Base-by-base conservation (phyloP, 192 early-diverging fungal genomes). In the Chytriomyces sp. region DNA sequence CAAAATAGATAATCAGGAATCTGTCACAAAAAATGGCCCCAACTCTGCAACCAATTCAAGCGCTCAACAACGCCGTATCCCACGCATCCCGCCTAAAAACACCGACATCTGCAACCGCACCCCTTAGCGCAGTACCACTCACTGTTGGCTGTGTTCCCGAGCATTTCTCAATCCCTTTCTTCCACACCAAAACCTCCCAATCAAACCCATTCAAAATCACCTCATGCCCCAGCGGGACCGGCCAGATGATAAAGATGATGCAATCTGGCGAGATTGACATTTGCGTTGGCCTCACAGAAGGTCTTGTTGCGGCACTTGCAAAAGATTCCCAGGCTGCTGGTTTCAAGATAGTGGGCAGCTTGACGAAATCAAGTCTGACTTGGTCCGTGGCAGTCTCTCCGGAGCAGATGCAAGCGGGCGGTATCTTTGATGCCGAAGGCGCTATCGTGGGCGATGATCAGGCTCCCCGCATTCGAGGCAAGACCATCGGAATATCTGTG, bases 241-340 rank as follows among this genome's bases (percentile, higher is more conserved):
- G 82, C 9, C 49, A 84, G 81, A 92, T 93, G 90, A 66, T 89
- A 76, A 88, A 88, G 83, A 88, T 86, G 82, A 87, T 97, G 45
- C 82, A 85, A 57, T 83, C 85, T 11, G 91, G 89, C 47, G 85
- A 91, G 24, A 59, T 96, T 44, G 93, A 97, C 81, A 77, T 94
- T 23, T 93, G 93, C 45, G 92, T 97, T 63, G 93, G 94, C 26
- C 88, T 97, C 50, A 97, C 94, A 0, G 95, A 97, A 79, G 95
- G 95, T 0, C 77, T 93, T 3, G 84, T 92, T 50, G 88, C 91
- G 24, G 77, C 45, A 35, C 77, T 83, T 18, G 77, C 73, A 35
- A 69, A 80, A 79, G 60, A 78, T 61, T 89, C 84, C 60, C 86
- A 89, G 49, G 11, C 10, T 6, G 87, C 90, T 71, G 83, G 82